Conservation (phyloP, 2,329 filamentous ascomycete species). For the Trichoderma sp. region DNA sequence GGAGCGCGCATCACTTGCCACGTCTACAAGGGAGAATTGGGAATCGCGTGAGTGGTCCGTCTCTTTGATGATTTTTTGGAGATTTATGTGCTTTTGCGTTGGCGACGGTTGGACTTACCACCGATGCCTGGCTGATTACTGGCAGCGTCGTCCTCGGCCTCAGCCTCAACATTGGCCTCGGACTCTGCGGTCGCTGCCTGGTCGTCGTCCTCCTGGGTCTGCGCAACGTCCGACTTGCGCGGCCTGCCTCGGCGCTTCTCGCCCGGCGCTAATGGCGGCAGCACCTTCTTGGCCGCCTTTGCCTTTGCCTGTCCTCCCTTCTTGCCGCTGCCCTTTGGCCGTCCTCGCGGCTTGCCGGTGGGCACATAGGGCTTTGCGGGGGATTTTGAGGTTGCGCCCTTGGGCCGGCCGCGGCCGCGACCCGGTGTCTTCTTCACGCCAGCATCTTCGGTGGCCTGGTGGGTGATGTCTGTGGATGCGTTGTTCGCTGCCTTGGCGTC, state of each 20-base stretch:
- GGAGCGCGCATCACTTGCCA: conserved; percentile 13
- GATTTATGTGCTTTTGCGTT: conserved; percentile 2
- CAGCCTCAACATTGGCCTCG: conserved; percentile 29
- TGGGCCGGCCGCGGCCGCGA: conserved; percentile 48
- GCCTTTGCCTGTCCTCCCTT: conserved; percentile 28
- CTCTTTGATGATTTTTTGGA: neutral
- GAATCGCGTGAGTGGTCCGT: conserved; percentile 19
- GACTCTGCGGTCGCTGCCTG: conserved; percentile 26
- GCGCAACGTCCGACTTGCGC: conserved; percentile 32
- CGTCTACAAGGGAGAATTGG: conserved; percentile 16
- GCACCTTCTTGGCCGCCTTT: conserved; percentile 21
- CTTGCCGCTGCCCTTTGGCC: conserved; percentile 46
- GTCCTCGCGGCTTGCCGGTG: conserved; percentile 50
- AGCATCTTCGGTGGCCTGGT: conserved; percentile 27
- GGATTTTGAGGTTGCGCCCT: conserved; percentile 37
- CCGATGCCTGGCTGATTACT: conserved; percentile 14
- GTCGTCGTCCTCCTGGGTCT: conserved; percentile 31
- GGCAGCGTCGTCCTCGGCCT: conserved; percentile 20
- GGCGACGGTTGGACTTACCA: conserved; percentile 23
- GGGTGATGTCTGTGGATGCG: conserved; percentile 39
- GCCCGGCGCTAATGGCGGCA: conserved; percentile 27
- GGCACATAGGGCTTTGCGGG: conserved; percentile 41
- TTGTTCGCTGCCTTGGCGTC: conserved; percentile 30
- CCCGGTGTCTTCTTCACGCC: conserved; percentile 44
- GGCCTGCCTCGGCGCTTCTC: conserved; percentile 36